Evolutionary conservation across 169 alveolate genomes (phyloP).

Genomic region (Cryptosporidium xiaoi): DNA sequence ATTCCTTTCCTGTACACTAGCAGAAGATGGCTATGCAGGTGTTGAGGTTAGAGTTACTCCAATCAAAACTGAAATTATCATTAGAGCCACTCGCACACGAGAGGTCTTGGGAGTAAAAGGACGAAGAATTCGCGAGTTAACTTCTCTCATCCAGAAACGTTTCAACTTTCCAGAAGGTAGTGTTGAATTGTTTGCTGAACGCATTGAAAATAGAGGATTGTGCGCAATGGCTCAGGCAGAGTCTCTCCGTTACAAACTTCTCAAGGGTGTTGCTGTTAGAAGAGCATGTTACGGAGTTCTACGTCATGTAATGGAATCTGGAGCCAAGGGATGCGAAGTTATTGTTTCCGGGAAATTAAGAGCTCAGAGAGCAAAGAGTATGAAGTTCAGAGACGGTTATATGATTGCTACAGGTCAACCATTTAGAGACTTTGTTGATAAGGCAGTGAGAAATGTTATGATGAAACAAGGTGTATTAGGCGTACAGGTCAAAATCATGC

Average conservation of each 20-base stretch:
- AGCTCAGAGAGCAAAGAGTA: slow-evolving; percentile 99
- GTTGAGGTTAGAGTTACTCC: slow-evolving; percentile 96
- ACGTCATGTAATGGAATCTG: slow-evolving; percentile 96
- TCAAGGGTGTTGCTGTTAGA: slow-evolving; percentile 98
- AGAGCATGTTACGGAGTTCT: slow-evolving; percentile 98
- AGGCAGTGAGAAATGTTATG: slow-evolving; percentile 98
- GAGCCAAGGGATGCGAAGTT: slow-evolving; percentile 99
- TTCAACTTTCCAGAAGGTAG: slow-evolving; percentile 96
- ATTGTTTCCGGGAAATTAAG: slow-evolving; percentile 99
- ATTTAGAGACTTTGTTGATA: slow-evolving; percentile 93
- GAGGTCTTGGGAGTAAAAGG: slow-evolving; percentile 98
- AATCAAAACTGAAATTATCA: slow-evolving; percentile 94
- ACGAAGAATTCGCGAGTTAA: slow-evolving; percentile 96
- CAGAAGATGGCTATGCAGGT: slow-evolving; percentile 99
- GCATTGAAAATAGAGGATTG: slow-evolving; percentile 95
- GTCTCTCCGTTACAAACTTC: slow-evolving; percentile 96
- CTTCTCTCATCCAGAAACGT: slow-evolving; percentile 97
- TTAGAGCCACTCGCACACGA: slow-evolving; percentile 97
- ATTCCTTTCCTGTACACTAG: slow-evolving; percentile 95
- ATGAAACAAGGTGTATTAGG: slow-evolving; percentile 98
- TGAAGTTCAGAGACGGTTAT: slow-evolving; percentile 98
- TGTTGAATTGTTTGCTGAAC: slow-evolving; percentile 96
- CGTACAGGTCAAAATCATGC: slow-evolving; percentile 95
- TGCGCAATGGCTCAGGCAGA: slow-evolving; percentile 99
- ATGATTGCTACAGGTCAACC: slow-evolving; percentile 99